Evolutionary conservation across 2,329 filamentous ascomycete genomes (phyloP).

Genomic region (Akanthomyces dipterigenus): DNA sequence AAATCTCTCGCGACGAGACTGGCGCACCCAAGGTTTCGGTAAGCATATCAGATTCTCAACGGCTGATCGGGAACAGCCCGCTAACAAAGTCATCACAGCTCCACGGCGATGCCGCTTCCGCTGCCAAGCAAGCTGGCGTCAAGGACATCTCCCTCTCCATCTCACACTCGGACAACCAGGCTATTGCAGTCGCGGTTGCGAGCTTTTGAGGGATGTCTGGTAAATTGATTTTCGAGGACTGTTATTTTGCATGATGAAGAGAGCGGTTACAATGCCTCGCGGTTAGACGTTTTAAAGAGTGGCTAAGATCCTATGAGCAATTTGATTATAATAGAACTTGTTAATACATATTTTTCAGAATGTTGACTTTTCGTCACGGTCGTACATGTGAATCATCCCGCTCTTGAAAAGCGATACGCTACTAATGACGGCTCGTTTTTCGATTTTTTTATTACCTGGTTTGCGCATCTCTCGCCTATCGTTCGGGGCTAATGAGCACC

Average conservation of each 20-base stretch:
- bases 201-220: constrained; percentile 50
- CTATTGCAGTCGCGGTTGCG: constrained; percentile 87
- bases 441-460: background rate
- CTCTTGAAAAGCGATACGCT: background rate
- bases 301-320: constrained; percentile 4
- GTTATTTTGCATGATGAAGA: constrained; percentile 7
- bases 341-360: constrained; percentile 10
- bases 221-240: constrained; percentile 3
- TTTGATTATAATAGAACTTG: constrained; percentile 10
- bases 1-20: constrained; percentile 73
- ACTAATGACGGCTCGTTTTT: background rate
- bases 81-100: constrained; percentile 48
- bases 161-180: constrained; percentile 89
- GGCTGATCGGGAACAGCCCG: constrained; percentile 28
- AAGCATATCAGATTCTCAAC: constrained; percentile 35
- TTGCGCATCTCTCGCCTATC: background rate
- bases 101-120: constrained; percentile 73
- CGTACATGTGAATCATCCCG: background rate
- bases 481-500: background rate
- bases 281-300: background rate
- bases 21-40: constrained; percentile 82
- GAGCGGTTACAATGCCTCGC: background rate
- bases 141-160: constrained; percentile 90
- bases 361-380: background rate
- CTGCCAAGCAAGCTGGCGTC: constrained; percentile 79